These are phyloP conservation scores for Umbelopsis sp. DNA, from an alignment of 371 early-diverging fungal species.

Conservation along the genomic window DNA sequence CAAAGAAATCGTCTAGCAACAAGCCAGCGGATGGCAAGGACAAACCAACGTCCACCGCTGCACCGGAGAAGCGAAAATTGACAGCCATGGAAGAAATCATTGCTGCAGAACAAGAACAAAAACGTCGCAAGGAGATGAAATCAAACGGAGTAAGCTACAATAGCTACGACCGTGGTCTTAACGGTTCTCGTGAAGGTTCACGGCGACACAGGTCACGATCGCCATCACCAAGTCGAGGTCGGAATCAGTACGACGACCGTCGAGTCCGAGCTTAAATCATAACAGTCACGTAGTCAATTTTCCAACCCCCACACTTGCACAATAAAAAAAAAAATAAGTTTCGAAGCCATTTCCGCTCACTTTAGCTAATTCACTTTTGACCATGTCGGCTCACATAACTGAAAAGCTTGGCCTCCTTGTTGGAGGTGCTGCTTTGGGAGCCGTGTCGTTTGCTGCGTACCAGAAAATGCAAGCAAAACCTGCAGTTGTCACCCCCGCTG, in stretches of 20 bases:
- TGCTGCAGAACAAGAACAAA: constrained; percentile 14
- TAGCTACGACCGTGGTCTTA: constrained; percentile 7
- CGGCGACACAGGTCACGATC: not conserved
- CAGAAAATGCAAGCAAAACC: constrained; percentile 43
- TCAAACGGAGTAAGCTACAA: constrained; percentile 10
- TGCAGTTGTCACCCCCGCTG: constrained; percentile 22
- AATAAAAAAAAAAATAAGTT: constrained; percentile 1
- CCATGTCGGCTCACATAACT: constrained; percentile 7
- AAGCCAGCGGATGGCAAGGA: not conserved
- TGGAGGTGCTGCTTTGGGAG: constrained; percentile 56
- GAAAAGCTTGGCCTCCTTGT: constrained; percentile 29
- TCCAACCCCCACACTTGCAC: not conserved
- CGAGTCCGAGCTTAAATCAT: too few relatives aligned
- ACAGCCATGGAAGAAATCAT: constrained; percentile 22
- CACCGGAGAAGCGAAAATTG: constrained; percentile 17
- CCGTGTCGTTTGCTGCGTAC: constrained; percentile 45
- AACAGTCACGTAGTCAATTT: too few relatives aligned
- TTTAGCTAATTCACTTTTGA: not conserved
- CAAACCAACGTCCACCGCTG: too few relatives aligned
- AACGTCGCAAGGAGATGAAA: constrained; percentile 18
- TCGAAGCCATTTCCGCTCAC: too few relatives aligned
- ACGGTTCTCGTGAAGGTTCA: not conserved
- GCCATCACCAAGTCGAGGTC: constrained; percentile 3
- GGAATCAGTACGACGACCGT: too few relatives aligned
- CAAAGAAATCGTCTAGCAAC: constrained; percentile 25